A percentile compares a stretch with the other conserved stretches of the same genome.
Evolutionary conservation across 345 rosid species (phyloP).

Genomic region (Aquilaria malaccensis): DNA sequence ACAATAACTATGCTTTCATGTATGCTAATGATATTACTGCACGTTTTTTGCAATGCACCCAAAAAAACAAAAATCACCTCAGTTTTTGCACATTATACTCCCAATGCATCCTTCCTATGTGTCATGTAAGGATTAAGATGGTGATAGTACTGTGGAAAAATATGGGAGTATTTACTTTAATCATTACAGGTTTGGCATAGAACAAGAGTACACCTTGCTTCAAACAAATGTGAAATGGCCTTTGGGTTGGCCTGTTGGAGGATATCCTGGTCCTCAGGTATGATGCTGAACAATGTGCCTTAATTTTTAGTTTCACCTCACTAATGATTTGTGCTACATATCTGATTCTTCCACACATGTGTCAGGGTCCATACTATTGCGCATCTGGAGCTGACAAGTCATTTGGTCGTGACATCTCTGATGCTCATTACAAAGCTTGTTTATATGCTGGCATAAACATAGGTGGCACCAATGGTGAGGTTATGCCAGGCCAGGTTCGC

Average conservation of each 20-base stretch:
- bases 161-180: neutral
- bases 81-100: neutral
- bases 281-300: neutral
- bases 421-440: constrained; percentile 98
- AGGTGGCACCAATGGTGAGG: constrained; percentile 96
- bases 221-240: constrained; percentile 91
- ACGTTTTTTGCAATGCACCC: too few relatives aligned
- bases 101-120: neutral
- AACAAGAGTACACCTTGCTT: constrained; percentile 97
- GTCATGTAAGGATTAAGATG: neutral
- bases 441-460: constrained; percentile 92
- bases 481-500: constrained; percentile 97
- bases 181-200: constrained; percentile 72
- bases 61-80: too few relatives aligned
- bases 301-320: neutral
- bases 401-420: constrained; percentile 94
- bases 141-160: neutral
- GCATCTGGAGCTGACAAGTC: constrained; percentile 97
- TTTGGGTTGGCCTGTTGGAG: constrained; percentile 99
- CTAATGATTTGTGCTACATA: neutral
- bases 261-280: constrained; percentile 97
- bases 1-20: too few relatives aligned
- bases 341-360: constrained; percentile 6
- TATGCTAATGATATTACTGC: too few relatives aligned
- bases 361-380: constrained; percentile 97